Conservation (phyloP, 129 eudicot genomes). For the Smallanthus sonchifolius region DNA sequence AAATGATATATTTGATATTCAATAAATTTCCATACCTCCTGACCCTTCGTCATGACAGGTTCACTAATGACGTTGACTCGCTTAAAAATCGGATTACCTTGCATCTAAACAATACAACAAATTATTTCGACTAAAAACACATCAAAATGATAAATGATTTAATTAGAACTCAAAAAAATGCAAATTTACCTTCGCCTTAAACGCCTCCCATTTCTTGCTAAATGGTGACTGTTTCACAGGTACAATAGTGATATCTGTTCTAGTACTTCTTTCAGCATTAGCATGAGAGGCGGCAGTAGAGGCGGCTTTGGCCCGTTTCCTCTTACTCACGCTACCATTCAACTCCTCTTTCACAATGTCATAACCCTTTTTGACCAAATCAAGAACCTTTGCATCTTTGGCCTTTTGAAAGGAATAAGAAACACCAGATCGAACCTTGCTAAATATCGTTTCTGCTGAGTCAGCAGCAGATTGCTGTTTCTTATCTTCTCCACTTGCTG, state of each 20-base stretch:
- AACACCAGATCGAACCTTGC: conserved; percentile 61
- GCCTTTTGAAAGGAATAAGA: conserved; percentile 67
- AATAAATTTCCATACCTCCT: conserved; percentile 57
- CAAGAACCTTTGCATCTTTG: conserved; percentile 79
- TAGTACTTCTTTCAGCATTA: conserved; percentile 65
- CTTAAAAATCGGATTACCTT: conserved; percentile 76
- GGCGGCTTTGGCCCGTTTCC: conserved; percentile 56
- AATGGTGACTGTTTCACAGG: conserved; percentile 72
- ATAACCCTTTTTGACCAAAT: conserved; percentile 76
- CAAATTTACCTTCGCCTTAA: conserved; percentile 66
- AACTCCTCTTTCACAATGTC: conserved; percentile 83
- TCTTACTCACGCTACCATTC: conserved; percentile 60
- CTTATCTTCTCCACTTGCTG: conserved; percentile 44
- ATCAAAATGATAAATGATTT: not conserved
- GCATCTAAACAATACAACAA: conserved; percentile 48
- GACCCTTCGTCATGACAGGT: conserved; percentile 81
- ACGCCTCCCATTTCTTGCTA: conserved; percentile 79
- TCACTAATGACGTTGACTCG: conserved; percentile 71
- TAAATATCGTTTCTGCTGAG: conserved; percentile 50
- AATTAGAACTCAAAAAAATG: not conserved
- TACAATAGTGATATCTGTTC: conserved; percentile 71
- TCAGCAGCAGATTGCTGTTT: conserved; percentile 55
- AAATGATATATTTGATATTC: not conserved
- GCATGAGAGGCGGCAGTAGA: conserved; percentile 44
- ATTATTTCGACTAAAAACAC: conserved; percentile 7